Evolutionary conservation across 345 rosid species (phyloP).

Genomic region (Eucalyptus sideroxylon): DNA sequence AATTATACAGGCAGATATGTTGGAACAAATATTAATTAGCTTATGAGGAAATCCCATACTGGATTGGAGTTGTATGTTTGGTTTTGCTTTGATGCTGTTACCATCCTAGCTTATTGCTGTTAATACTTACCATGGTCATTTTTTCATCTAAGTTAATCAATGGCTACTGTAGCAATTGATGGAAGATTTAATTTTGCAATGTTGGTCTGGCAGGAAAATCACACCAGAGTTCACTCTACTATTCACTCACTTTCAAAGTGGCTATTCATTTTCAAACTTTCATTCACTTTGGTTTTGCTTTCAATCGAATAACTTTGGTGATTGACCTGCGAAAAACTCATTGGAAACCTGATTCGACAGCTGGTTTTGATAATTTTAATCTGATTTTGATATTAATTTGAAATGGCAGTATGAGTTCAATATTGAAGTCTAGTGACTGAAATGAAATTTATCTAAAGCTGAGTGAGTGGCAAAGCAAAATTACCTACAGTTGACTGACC

Average conservation of each 20-base stretch:
- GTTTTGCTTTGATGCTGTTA: neutral
- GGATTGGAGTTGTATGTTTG: neutral
- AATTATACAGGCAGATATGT: neutral
- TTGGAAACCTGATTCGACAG: neutral
- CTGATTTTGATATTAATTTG: neutral
- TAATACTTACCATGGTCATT: neutral
- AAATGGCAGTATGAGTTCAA: neutral
- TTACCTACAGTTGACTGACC: neutral
- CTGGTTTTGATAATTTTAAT: neutral
- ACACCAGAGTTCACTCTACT: neutral
- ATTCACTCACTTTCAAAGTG: neutral
- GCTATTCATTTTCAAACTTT: neutral
- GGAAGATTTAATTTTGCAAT: neutral
- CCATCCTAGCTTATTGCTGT: neutral
- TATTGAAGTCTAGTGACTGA: neutral
- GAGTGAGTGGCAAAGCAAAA: neutral
- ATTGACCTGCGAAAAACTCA: neutral
- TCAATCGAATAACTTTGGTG: neutral
- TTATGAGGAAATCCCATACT: neutral
- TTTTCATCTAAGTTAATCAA: too few species aligned
- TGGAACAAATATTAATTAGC: neutral
- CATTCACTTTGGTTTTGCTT: neutral
- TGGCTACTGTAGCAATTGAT: too few species aligned
- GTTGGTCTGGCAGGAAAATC: neutral
- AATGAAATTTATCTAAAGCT: neutral